Evolutionary conservation across 2,329 filamentous ascomycete genomes (phyloP).

Genomic region (Pseudogymnoascus sp.): DNA sequence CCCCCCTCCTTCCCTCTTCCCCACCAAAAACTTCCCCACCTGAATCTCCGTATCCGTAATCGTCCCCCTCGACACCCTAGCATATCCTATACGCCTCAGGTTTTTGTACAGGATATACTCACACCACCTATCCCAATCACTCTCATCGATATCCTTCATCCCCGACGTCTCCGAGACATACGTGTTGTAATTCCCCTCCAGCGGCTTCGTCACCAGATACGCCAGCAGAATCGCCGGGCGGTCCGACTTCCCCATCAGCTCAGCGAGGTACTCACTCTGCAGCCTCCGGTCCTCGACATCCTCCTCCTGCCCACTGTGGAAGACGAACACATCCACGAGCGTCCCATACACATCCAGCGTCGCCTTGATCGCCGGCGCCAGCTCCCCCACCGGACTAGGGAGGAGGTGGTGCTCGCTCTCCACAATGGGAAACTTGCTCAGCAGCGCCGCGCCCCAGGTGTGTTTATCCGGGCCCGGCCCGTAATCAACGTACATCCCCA

Average conservation of each 20-base stretch:
- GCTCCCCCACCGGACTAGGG: slow-evolving; percentile 85
- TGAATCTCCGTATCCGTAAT: slow-evolving; percentile 98
- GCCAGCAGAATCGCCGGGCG: slow-evolving; percentile 79
- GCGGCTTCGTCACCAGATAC: slow-evolving; percentile 85
- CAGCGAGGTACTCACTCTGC: slow-evolving; percentile 76
- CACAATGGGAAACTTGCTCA: slow-evolving; percentile 95
- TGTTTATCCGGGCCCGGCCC: slow-evolving; percentile 98
- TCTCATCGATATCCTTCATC: slow-evolving; percentile 90
- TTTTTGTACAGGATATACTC: slow-evolving; percentile 97
- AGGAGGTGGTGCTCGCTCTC: slow-evolving; percentile 95
- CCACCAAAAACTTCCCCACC: slow-evolving; percentile 89
- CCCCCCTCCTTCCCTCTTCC: slow-evolving; percentile 46
- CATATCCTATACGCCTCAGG: slow-evolving; percentile 78
- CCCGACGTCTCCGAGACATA: slow-evolving; percentile 80
- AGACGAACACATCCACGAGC: slow-evolving; percentile 87
- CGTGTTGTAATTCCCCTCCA: slow-evolving; percentile 91
- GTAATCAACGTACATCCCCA: slow-evolving; percentile 98
- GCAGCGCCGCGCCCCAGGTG: slow-evolving; percentile 87
- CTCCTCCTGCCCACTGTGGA: slow-evolving; percentile 97
- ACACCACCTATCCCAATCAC: slow-evolving; percentile 96
- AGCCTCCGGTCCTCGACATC: slow-evolving; percentile 84
- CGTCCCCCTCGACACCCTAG: slow-evolving; percentile 75
- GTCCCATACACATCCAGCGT: slow-evolving; percentile 89
- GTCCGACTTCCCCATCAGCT: slow-evolving; percentile 75
- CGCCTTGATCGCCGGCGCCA: slow-evolving; percentile 94